Percentiles rank a stretch among this genome's conserved stretches.
Evolutionary conservation across 2,329 filamentous ascomycete species (phyloP).

Genomic region (Trichoderma pleuroti): DNA sequence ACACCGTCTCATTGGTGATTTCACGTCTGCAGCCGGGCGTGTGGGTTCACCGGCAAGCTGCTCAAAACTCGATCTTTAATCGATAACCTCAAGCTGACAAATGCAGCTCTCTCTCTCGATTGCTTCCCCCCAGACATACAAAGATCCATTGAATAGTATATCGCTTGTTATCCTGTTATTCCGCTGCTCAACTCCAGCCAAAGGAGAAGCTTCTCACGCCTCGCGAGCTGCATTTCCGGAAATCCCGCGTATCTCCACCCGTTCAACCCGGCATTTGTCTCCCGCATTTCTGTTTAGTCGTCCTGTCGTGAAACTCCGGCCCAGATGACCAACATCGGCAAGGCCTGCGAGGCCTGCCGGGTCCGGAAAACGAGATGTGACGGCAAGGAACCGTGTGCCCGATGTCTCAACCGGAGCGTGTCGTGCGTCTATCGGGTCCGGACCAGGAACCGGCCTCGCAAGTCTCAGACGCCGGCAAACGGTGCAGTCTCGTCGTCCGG

Average conservation of each 20-base stretch:
- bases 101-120: background rate
- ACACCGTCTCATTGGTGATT: background rate
- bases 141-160: background rate
- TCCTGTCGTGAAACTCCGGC: background rate
- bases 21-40: background rate
- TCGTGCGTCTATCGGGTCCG: slow-evolving; percentile 10
- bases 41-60: background rate
- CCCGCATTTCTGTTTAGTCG: background rate
- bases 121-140: background rate
- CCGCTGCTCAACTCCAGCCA: background rate
- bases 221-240: background rate
- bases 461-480: background rate
- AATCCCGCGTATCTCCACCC: background rate
- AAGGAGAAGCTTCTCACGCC: background rate
- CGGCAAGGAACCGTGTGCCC: slow-evolving; percentile 9
- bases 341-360: slow-evolving; percentile 13
- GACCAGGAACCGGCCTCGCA: slow-evolving; percentile 12
- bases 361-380: slow-evolving; percentile 14
- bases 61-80: background rate
- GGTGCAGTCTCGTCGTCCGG: background rate
- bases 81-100: background rate
- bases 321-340: slow-evolving; percentile 14
- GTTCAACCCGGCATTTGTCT: background rate
- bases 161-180: background rate
- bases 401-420: slow-evolving; percentile 11